Evolutionary conservation across 768 basidiomycete species (phyloP), one percentile per base, ranked within the genome.

Genomic region (Mycena haematopus): DNA sequence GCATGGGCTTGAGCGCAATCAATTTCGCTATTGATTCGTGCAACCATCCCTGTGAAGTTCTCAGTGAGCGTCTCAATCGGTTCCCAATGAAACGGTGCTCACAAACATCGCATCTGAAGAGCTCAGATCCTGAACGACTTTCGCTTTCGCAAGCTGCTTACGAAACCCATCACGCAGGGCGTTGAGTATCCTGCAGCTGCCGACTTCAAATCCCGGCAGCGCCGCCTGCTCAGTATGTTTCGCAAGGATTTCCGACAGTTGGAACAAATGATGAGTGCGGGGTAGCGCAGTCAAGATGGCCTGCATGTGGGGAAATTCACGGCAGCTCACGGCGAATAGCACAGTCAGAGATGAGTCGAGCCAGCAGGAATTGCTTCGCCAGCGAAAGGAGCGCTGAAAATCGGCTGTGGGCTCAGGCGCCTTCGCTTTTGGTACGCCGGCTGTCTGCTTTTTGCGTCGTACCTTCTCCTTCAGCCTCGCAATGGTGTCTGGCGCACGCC

Each of bases 281-380:
- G 44, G 58, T 17, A 56, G 35, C 17, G 27, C 33, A n/a, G 25
- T 33, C 9, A 65, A 40, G 6, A 52, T 29, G n/a, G 21, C 14
- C 47, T 51, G 33, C 33, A 60, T 8, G 6, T 38, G 14, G 14
- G 31, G n/a, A 11, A 52, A 56, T 22, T 46, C 29, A 1, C 47
- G 63, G 17, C 17, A n/a, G 9, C 58, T 45, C 6, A 33, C 52
- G n/a, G 58, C 53, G 21, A 19, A 59, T 7, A 65, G 24, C 1
- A 55, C 47, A 1, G 63, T 65, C n/a, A 65, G 42, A 0, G 53
- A 55, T 1, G 63, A 55, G 47, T 65, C 63, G 45, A 65, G 42
- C 58, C 58, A 60, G 36, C 58, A 65, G 25, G 63, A 65, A 38
- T 65, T 65, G 29, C 38, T 31, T 15, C 13, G 6, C 63, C 63